phyloP scores from a whole-genome alignment of 257 asterid genomes.

The Echium plantagineum region DNA sequence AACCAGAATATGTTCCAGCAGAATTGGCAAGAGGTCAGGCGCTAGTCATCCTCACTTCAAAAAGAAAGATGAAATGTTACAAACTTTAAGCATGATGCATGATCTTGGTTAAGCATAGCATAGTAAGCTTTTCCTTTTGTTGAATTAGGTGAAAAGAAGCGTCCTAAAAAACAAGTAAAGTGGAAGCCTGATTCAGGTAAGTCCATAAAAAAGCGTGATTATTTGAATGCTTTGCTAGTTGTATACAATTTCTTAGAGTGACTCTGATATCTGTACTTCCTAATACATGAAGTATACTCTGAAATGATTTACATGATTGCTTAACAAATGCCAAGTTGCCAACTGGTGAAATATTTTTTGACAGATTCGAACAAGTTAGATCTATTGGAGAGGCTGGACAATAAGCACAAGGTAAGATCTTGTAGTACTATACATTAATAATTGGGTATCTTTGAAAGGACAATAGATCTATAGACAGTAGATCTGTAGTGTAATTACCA shows the following conservation, averaged over 20 bases:
- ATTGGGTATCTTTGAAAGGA: too few relatives aligned
- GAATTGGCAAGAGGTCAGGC: slow-evolving; percentile 51
- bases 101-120: slow-evolving; percentile 2
- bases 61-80: neutral
- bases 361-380: slow-evolving; percentile 39
- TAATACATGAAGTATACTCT: too few relatives aligned
- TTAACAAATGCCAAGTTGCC: too few relatives aligned
- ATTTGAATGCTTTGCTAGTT: too few relatives aligned
- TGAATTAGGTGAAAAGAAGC: slow-evolving; percentile 32
- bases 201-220: too few relatives aligned
- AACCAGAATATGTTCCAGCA: slow-evolving; percentile 42
- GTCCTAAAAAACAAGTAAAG: slow-evolving; percentile 28
- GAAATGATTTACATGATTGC: too few relatives aligned
- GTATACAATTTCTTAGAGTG: too few relatives aligned
- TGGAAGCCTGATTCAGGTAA: slow-evolving; percentile 47
- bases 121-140: slow-evolving; percentile 1
- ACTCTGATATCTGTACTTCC: too few relatives aligned
- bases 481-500: too few relatives aligned
- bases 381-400: slow-evolving; percentile 43
- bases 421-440: too few relatives aligned
- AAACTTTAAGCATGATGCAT: neutral
- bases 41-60: neutral
- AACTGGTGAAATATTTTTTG: neutral
- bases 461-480: too few relatives aligned
- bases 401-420: slow-evolving; percentile 15